A percentile compares a stretch with the other conserved stretches of the same genome.
phyloP scores from a whole-genome alignment of 169 alveolate species.

The Eimeria falciformis region DNA sequence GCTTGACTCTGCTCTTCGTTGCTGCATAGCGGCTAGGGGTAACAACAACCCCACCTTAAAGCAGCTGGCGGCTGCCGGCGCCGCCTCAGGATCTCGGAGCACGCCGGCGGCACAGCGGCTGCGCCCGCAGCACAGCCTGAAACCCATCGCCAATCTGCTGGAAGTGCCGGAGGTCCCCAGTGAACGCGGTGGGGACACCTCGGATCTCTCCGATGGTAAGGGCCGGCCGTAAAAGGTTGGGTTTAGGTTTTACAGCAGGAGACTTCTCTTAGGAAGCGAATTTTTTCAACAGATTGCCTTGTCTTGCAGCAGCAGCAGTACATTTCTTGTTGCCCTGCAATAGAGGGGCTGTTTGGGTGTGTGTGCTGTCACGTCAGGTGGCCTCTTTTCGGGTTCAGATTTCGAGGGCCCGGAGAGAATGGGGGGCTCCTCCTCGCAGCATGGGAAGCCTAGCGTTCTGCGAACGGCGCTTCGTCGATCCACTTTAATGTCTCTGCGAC shows the following conservation, averaged over 20 bases:
- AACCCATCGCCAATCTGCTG: constrained; percentile 2
- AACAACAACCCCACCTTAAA: constrained; percentile 41
- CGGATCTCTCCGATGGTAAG: constrained; percentile 42
- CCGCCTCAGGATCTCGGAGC: not conserved
- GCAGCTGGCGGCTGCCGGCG: not conserved
- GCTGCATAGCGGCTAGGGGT: constrained; percentile 61
- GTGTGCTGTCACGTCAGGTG: constrained; percentile 24
- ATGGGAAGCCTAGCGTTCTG: constrained; percentile 4
- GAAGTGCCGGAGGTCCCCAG: constrained; percentile 48
- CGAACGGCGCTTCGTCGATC: constrained; percentile 40
- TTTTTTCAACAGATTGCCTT: too few species aligned
- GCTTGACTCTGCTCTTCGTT: constrained; percentile 63
- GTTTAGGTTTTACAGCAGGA: not conserved
- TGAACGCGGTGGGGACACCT: constrained; percentile 36
- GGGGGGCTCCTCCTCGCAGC: constrained; percentile 21
- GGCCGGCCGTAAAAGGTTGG: not conserved
- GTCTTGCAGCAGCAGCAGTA: too few species aligned
- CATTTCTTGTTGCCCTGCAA: too few species aligned
- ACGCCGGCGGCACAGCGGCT: constrained; percentile 15
- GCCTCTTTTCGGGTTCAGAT: constrained; percentile 48
- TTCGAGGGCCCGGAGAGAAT: constrained; percentile 20
- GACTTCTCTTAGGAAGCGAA: not conserved
- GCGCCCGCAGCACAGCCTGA: constrained; percentile 46
- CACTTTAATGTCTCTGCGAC: constrained; percentile 43
- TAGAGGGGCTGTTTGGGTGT: too few species aligned